A percentile compares a stretch with the other conserved stretches of the same genome.
These are phyloP conservation scores for Besnoitia besnoiti DNA, from an alignment of 169 alveolate genomes.

Conservation along the genomic window DNA sequence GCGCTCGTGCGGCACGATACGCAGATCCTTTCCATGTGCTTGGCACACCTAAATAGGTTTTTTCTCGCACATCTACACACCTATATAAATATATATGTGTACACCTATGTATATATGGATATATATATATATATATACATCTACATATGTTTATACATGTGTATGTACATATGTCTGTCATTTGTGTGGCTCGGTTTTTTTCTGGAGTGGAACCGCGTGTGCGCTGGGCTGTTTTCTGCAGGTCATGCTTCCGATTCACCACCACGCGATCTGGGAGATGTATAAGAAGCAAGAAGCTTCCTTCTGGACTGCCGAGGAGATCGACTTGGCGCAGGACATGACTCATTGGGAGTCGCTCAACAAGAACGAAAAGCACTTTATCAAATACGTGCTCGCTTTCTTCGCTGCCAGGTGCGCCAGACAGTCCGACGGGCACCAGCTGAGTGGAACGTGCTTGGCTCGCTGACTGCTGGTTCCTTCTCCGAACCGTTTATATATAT, in stretches of 20 bases:
- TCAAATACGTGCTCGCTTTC: slow-evolving; percentile 89
- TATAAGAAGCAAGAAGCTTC: slow-evolving; percentile 98
- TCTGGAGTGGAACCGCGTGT: neutral
- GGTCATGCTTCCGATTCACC: slow-evolving; percentile 65
- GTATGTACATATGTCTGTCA: no score
- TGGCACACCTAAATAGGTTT: no score
- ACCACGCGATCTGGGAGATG: slow-evolving; percentile 76
- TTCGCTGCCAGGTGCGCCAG: slow-evolving; percentile 89
- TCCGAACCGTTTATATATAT: neutral
- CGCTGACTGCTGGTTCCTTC: neutral
- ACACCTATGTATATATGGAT: no score
- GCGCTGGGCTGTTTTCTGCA: neutral
- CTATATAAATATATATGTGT: no score
- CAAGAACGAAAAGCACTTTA: slow-evolving; percentile 89
- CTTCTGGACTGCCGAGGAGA: slow-evolving; percentile 99
- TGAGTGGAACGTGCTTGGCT: no score
- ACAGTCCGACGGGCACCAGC: neutral
- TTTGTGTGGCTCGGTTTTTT: neutral
- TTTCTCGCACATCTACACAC: no score
- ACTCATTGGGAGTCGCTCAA: slow-evolving; percentile 94
- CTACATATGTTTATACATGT: no score
- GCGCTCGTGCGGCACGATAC: no score
- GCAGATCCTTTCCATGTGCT: no score
- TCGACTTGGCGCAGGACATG: slow-evolving; percentile 94
- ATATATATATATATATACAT: no score